Conservation (phyloP, 164 flowering plant genomes). For the Dillenia turbinata region DNA sequence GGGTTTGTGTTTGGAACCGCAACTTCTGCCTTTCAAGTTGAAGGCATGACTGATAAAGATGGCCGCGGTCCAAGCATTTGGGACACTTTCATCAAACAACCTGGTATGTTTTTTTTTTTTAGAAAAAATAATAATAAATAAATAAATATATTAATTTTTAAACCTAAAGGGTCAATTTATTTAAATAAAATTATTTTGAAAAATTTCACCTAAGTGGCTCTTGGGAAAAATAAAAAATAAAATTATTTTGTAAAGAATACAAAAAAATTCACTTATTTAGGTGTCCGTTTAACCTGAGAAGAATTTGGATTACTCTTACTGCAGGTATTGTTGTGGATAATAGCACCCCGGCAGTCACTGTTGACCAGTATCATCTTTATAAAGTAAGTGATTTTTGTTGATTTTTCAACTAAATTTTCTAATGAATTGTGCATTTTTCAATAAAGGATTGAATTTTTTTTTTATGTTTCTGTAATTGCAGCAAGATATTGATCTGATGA, state of each 20-base stretch:
- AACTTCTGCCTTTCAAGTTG: constrained; percentile 30
- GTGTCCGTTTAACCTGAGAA: too few relatives aligned
- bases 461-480: constrained; percentile 11
- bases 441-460: neutral
- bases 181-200: too few relatives aligned
- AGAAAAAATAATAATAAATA: too few relatives aligned
- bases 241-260: too few relatives aligned
- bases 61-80: constrained; percentile 35
- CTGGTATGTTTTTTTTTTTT: constrained; percentile 21
- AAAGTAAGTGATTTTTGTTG: constrained; percentile 9
- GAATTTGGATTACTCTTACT: too few relatives aligned
- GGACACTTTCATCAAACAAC: constrained; percentile 24
- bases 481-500: constrained; percentile 36
- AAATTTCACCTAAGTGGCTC: too few relatives aligned
- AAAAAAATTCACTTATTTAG: too few relatives aligned
- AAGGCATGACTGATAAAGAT: constrained; percentile 22
- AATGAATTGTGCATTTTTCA: neutral
- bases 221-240: too few relatives aligned
- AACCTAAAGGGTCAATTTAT: too few relatives aligned
- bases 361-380: constrained; percentile 29
- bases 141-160: too few relatives aligned
- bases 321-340: constrained; percentile 17
- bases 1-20: constrained; percentile 27
- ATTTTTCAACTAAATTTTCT: neutral
- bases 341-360: constrained; percentile 18